phyloP scores from a whole-genome alignment of 2,329 filamentous ascomycete genomes.

The Alternaria novae-zelandiae region DNA sequence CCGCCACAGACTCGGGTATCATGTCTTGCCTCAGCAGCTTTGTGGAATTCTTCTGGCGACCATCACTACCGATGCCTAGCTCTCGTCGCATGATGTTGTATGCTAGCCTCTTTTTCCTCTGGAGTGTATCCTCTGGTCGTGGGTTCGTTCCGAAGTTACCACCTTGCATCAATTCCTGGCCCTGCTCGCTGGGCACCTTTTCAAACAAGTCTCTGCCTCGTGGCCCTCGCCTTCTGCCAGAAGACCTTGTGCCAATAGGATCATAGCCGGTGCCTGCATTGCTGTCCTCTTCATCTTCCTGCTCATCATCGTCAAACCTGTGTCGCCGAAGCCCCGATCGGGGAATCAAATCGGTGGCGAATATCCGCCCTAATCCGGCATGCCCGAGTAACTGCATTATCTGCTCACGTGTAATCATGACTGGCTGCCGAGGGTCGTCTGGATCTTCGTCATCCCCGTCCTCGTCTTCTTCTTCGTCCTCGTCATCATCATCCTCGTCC shows the following conservation, averaged over 20 bases:
- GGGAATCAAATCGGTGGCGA: conserved; percentile 46
- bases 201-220: conserved; percentile 67
- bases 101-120: conserved; percentile 67
- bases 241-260: conserved; percentile 45
- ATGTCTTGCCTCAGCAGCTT: conserved; percentile 75
- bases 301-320: conserved; percentile 43
- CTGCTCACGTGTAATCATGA: conserved; percentile 56
- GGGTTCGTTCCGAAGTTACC: conserved; percentile 79
- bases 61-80: conserved; percentile 69
- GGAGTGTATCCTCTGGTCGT: conserved; percentile 56
- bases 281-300: conserved; percentile 50
- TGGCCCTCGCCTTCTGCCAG: conserved; percentile 47
- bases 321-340: conserved; percentile 20
- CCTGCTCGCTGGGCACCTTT: conserved; percentile 81
- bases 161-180: conserved; percentile 78
- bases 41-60: conserved; percentile 66
- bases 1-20: conserved; percentile 77
- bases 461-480: conserved; percentile 36
- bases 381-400: conserved; percentile 63
- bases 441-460: conserved; percentile 31
- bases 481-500: conserved; percentile 39
- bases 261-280: conserved; percentile 45
- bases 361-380: conserved; percentile 60
- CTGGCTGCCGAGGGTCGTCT: conserved; percentile 28
- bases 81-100: conserved; percentile 81